Evolutionary conservation across 257 asterid genomes (phyloP), one percentile per base, ranked within the genome.

Genomic region (Apocynum venetum): DNA sequence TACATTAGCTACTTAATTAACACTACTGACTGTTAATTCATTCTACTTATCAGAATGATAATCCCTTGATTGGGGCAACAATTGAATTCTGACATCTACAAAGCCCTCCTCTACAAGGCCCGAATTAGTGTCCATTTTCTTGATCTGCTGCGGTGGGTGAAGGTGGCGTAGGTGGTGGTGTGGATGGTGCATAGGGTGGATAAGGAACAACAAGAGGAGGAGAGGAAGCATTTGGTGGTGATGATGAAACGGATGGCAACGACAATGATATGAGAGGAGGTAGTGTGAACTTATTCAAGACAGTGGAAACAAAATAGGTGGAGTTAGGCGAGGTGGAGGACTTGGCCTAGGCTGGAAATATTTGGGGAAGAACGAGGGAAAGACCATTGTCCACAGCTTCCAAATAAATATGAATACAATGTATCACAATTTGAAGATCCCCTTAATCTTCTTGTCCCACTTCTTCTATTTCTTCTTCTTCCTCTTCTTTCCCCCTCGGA

Each of bases 51-150:
- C 97, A 4, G 88, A 73, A 67, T 80, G 72, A 78, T 85, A 68
- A 83, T 82, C 96, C 96, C 87, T 80, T 94, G 59, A 94, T 89
- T 25, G 97, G 98, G 0, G 98, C 97, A 48, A 94, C 98, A 25
- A 94, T 84, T 43, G 98, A 94, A 82, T 90, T 89, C 74, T 94
- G 97, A 8, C 98, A 96, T 49, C 97, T 80, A 19, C 36, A 94
- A 77, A 77, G 92, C 98, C 82, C 96, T 85, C 47, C 31, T 25
- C 31, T 81, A 84, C 3, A 94, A 85, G 69, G 87, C 89, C 83
- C 97, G 87, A 65, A 94, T 57, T 52, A 92, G 51, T 47, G 94
- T 87, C 15, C 82, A 79, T 77, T 91, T 94, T 77, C 89, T 88
- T 76, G 88, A 85, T 82, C 88, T 87, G 46, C 31, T 25, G 31